A percentile compares a stretch with the other conserved stretches of the same genome.
These are phyloP conservation scores for Melampsora americana DNA, from an alignment of 1,284 basidiomycete species.

Conservation along the genomic window DNA sequence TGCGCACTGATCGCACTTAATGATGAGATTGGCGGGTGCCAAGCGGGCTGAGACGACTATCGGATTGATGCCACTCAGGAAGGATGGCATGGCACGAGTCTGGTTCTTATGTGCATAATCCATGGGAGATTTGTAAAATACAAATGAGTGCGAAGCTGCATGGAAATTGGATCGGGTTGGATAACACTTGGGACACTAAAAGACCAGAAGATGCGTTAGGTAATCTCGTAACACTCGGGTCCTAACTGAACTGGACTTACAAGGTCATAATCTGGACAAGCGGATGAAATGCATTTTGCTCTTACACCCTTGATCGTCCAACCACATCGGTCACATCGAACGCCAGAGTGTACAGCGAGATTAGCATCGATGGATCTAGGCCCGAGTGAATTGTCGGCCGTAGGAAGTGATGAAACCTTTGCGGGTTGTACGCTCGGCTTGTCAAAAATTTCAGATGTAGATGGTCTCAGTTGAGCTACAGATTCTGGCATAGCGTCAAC, in stretches of 20 bases:
- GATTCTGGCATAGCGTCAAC: too few relatives aligned
- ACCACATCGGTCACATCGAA: conserved; percentile 28
- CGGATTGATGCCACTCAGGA: not conserved
- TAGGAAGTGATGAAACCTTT: too few relatives aligned
- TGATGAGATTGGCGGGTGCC: not conserved
- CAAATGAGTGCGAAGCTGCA: not conserved
- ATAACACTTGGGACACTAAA: conserved; percentile 27
- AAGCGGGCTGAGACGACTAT: not conserved
- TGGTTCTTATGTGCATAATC: not conserved
- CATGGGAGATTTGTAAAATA: not conserved
- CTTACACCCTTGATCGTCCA: conserved; percentile 13
- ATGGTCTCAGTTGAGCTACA: too few relatives aligned
- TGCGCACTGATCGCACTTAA: conserved; percentile 22
- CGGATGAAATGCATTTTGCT: conserved; percentile 17
- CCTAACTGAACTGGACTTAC: conserved; percentile 5
- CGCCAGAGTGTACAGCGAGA: not conserved
- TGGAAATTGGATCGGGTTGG: not conserved
- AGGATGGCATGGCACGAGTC: not conserved
- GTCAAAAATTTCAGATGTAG: too few relatives aligned
- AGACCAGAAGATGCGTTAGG: conserved; percentile 8
- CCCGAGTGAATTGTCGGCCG: too few relatives aligned
- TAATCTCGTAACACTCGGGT: not conserved
- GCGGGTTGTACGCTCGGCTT: too few relatives aligned
- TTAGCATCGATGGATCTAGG: not conserved
- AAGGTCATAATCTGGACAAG: conserved; percentile 32